Evolutionary conservation across 345 rosid species (phyloP).

Genomic region (Lepidium sativum): DNA sequence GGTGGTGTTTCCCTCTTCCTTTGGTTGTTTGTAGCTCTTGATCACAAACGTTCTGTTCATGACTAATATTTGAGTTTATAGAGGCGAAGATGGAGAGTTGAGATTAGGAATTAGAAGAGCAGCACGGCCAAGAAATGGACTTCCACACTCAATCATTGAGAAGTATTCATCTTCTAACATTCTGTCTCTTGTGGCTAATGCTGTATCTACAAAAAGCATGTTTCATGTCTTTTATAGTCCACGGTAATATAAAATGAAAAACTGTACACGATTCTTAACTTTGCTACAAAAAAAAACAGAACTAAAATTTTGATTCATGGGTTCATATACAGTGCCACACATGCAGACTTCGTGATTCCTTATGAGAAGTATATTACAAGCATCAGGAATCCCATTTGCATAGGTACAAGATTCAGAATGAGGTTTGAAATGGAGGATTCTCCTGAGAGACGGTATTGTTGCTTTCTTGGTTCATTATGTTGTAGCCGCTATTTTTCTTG

Average conservation of each 20-base stretch:
- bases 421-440: conserved; percentile 75
- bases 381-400: conserved; percentile 42
- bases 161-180: conserved; percentile 41
- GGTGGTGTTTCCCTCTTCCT: not conserved
- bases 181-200: conserved; percentile 62
- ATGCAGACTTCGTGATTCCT: conserved; percentile 75
- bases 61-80: conserved; percentile 14
- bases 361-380: conserved; percentile 63
- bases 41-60: not conserved
- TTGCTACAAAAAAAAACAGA: not conserved
- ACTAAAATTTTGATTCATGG: not conserved
- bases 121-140: conserved; percentile 60
- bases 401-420: conserved; percentile 77
- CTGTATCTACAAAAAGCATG: conserved; percentile 51
- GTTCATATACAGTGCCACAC: conserved; percentile 57
- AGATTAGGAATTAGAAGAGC: conserved; percentile 81
- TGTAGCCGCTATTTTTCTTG: not conserved
- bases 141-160: conserved; percentile 55
- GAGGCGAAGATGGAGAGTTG: conserved; percentile 76
- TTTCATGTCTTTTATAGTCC: conserved; percentile 82
- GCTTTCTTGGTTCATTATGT: conserved; percentile 3
- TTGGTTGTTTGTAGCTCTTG: conserved; percentile 2
- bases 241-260: conserved; percentile 39
- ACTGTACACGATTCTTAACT: not conserved
- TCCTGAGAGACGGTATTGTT: conserved; percentile 67